These are phyloP conservation scores for Eragrostis nindensis DNA, from an alignment of 176 grass and related monocot species.

Conservation along the genomic window DNA sequence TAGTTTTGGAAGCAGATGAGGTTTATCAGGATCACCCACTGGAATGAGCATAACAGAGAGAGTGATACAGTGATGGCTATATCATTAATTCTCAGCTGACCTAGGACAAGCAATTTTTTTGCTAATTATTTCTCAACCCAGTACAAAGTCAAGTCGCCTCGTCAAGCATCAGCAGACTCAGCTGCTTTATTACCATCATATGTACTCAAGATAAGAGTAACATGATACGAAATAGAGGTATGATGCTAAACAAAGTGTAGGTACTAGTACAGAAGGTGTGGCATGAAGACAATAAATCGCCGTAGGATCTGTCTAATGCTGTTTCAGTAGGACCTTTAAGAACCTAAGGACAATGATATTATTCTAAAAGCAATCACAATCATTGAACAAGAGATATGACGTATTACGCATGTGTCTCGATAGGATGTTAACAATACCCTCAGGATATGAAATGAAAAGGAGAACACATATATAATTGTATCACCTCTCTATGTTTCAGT, in stretches of 20 bases:
- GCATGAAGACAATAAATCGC: slow-evolving; percentile 21
- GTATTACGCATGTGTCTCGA: slow-evolving; percentile 10
- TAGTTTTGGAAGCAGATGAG: background rate
- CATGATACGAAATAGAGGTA: background rate
- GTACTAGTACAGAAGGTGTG: background rate
- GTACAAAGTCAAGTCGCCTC: background rate
- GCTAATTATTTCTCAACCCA: background rate
- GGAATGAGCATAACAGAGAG: slow-evolving; percentile 27
- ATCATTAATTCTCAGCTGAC: background rate
- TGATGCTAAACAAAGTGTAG: background rate
- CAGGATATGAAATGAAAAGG: background rate
- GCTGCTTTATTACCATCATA: background rate
- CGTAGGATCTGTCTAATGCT: slow-evolving; percentile 34
- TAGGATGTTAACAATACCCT: slow-evolving; percentile 29
- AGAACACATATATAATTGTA: slow-evolving; percentile 3
- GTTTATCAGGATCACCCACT: slow-evolving; percentile 34
- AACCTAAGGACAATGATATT: slow-evolving; percentile 36
- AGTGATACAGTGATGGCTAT: background rate
- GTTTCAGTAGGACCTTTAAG: slow-evolving; percentile 37
- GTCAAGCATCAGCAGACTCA: background rate
- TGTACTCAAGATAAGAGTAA: background rate
- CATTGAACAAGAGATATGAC: slow-evolving; percentile 36
- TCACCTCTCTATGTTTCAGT: background rate
- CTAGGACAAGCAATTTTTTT: background rate
- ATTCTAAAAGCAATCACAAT: slow-evolving; percentile 25